Base-by-base conservation (phyloP, 1,284 basidiomycete genomes). In the Ustilago curta region DNA sequence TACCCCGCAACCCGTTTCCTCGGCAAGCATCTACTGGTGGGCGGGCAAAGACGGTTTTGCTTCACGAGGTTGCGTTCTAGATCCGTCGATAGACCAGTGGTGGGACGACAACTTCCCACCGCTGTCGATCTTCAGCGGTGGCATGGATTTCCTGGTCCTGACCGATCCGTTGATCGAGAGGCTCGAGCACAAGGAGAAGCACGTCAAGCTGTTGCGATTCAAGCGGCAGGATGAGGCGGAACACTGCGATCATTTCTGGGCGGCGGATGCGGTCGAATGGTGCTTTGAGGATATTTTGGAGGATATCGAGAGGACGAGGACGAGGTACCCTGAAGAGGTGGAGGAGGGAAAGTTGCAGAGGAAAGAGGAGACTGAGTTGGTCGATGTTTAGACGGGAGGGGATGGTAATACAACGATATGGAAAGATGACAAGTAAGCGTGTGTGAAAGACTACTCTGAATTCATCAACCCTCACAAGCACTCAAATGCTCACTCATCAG, bases 21-120 rank as follows among this genome's bases (percentile, higher is more conserved):
- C 87, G 5, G 87, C 87, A 0, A 85, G 83, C 57, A 88, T 89
- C 78, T 88, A 88, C 74, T 89, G 88, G 88, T 86, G 89, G 89
- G 89, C 89, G 50, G 89, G 89, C 11, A 87, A 88, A 77, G 88
- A 87, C 73, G 89, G 89, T 0, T 90, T 90, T 66, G 88, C 89
- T 0, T 86, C 88, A 45, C 86, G 89, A 29, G 88, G 89, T 58
- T 89, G 89, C 70, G 87, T 88, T 0, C 84, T 90, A 51, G 89
- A 90, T 77, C 86, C 87, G 39, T 82, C 80, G 4, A 78, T 87
- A 5, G 86, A 87, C 12, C 85, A 85, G 56, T 83, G 83, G 83
- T 90, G 89, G 88, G 89, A 87, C 66, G 88, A 89, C 74, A 84
- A 86, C n/a, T 90, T 90, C 84, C 89, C 89, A 0, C 89, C 89